phyloP scores from a whole-genome alignment of 768 basidiomycete genomes.

The Scleroderma citrinum region DNA sequence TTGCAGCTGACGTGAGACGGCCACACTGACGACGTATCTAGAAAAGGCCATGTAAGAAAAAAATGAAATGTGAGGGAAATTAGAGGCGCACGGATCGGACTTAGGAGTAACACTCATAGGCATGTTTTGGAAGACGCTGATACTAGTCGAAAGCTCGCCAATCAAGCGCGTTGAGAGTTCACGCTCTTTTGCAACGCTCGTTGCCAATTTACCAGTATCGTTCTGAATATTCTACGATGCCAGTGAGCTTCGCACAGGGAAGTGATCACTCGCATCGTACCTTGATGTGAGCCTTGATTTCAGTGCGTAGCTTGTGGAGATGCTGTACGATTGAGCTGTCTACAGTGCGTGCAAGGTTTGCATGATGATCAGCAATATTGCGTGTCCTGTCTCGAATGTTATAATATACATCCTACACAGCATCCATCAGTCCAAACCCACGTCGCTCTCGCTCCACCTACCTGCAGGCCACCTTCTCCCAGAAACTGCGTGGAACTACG shows the following conservation, averaged over 20 bases:
- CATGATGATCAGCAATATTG: constrained; percentile 90
- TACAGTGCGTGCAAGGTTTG: constrained; percentile 92
- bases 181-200: constrained; percentile 88
- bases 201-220: constrained; percentile 89
- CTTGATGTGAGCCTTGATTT: constrained; percentile 98
- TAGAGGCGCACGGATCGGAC: constrained; percentile 68
- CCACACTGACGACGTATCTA: constrained; percentile 63
- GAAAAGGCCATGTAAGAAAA: constrained; percentile 9
- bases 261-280: constrained; percentile 30
- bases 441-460: constrained; percentile 18
- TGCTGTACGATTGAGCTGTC: constrained; percentile 98
- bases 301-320: constrained; percentile 86
- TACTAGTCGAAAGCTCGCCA: constrained; percentile 78
- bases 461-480: constrained; percentile 94
- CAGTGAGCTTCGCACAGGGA: not conserved
- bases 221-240: constrained; percentile 80
- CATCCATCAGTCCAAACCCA: not conserved
- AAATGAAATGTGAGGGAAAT: constrained; percentile 2
- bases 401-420: constrained; percentile 80
- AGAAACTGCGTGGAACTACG: constrained; percentile 93
- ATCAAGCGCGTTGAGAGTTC: constrained; percentile 82
- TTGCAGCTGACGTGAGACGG: constrained; percentile 73
- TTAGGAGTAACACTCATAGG: constrained; percentile 79
- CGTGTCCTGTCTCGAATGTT: constrained; percentile 90
- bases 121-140: constrained; percentile 92